A percentile compares a stretch with the other conserved stretches of the same genome.
phyloP scores from a whole-genome alignment of 768 basidiomycete species.

The Pleurotus tuoliensis region DNA sequence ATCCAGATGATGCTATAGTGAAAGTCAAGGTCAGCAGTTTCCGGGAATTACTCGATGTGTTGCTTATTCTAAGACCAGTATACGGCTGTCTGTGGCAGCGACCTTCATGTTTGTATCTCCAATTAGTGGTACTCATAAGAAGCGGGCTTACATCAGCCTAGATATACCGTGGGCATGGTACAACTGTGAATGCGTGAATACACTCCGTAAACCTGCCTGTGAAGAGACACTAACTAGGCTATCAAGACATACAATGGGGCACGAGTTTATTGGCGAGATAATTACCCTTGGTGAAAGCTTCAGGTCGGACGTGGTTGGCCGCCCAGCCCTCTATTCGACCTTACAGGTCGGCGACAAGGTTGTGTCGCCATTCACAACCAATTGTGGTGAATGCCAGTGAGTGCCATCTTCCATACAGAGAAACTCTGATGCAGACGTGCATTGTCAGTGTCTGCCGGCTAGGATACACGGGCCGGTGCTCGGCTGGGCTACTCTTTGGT shows the following conservation, averaged over 20 bases:
- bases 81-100: conserved; percentile 57
- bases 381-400: conserved; percentile 83
- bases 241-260: conserved; percentile 61
- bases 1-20: conserved; percentile 76
- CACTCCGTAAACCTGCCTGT: background rate
- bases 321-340: conserved; percentile 60
- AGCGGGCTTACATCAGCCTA: background rate
- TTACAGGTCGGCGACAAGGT: conserved; percentile 73
- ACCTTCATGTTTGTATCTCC: background rate
- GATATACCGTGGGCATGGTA: conserved; percentile 62
- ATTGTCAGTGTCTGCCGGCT: conserved; percentile 58
- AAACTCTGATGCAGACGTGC: background rate
- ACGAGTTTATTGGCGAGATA: conserved; percentile 76
- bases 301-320: conserved; percentile 30
- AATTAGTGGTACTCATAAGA: background rate
- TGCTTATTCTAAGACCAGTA: conserved; percentile 33
- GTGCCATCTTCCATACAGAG: conserved; percentile 18
- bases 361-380: conserved; percentile 77
- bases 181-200: conserved; percentile 48
- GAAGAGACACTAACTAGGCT: background rate
- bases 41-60: too few species aligned
- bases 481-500: conserved; percentile 60
- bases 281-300: conserved; percentile 63
- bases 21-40: conserved; percentile 54
- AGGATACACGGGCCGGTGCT: conserved; percentile 71